phyloP scores from a whole-genome alignment of 2,329 filamentous ascomycete species.

The Phyllosticta capitalensis region DNA sequence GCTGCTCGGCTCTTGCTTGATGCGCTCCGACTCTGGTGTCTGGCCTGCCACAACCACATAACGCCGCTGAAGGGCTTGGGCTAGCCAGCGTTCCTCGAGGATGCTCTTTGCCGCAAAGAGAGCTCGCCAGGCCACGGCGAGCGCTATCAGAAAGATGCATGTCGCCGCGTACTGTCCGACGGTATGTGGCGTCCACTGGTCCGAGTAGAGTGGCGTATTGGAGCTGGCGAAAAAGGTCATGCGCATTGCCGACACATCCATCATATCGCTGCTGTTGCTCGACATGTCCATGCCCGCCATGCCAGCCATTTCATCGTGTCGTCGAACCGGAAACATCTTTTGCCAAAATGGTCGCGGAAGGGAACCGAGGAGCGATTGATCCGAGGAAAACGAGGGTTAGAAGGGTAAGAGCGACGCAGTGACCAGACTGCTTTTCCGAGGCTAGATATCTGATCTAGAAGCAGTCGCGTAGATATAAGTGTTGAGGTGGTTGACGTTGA shows the following conservation, averaged over 20 bases:
- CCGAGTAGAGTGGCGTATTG: slow-evolving; percentile 55
- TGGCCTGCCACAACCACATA: slow-evolving; percentile 67
- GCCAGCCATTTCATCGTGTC: slow-evolving; percentile 2
- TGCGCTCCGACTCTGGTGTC: slow-evolving; percentile 48
- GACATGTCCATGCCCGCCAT: slow-evolving; percentile 10
- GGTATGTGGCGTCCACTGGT: slow-evolving; percentile 62
- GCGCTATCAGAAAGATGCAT: slow-evolving; percentile 79
- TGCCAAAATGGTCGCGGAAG: neutral
- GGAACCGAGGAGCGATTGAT: neutral
- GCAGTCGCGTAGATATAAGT: neutral
- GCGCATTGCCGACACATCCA: slow-evolving; percentile 35
- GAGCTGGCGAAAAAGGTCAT: slow-evolving; percentile 58
- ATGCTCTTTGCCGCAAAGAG: slow-evolving; percentile 60
- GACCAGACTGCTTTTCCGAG: neutral
- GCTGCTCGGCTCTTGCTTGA: slow-evolving; percentile 45
- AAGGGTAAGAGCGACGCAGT: neutral
- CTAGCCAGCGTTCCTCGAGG: slow-evolving; percentile 58
- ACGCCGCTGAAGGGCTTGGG: slow-evolving; percentile 61
- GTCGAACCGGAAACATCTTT: neutral
- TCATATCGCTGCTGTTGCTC: slow-evolving; percentile 17
- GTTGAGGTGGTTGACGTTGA: neutral
- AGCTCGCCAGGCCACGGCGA: slow-evolving; percentile 59
- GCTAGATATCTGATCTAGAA: neutral
- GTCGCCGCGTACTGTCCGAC: slow-evolving; percentile 73
- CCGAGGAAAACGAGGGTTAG: neutral